Evolutionary conservation across 2,329 filamentous ascomycete species (phyloP).

Genomic region (Colletotrichum ledebouriae): DNA sequence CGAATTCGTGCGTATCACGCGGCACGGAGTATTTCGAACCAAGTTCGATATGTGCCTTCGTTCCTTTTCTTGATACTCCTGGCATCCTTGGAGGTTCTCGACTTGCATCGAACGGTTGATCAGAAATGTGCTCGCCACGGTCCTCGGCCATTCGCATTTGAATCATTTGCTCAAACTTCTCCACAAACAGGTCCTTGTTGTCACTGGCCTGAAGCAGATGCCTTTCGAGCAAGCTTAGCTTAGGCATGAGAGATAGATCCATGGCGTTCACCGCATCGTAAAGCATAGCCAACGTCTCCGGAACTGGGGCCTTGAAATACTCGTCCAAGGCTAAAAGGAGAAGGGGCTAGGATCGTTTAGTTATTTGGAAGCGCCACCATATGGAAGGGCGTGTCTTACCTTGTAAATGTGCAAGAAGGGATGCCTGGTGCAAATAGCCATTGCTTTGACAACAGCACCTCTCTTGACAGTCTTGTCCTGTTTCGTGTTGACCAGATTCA

Average conservation of each 20-base stretch:
- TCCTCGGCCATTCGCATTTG: slow-evolving; percentile 82
- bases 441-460: slow-evolving; percentile 95
- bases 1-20: slow-evolving; percentile 96
- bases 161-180: slow-evolving; percentile 97
- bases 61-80: slow-evolving; percentile 71
- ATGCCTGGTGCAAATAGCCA: slow-evolving; percentile 98
- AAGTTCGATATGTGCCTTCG: slow-evolving; percentile 70
- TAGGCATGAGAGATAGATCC: slow-evolving; percentile 95
- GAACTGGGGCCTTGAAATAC: slow-evolving; percentile 92
- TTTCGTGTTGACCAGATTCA: slow-evolving; percentile 98
- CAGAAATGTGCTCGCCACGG: slow-evolving; percentile 57
- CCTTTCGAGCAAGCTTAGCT: slow-evolving; percentile 84
- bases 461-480: slow-evolving; percentile 93
- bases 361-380: neutral
- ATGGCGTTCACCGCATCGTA: slow-evolving; percentile 96
- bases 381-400: slow-evolving; percentile 59
- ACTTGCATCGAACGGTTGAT: slow-evolving; percentile 61
- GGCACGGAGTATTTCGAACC: slow-evolving; percentile 80
- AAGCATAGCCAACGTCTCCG: slow-evolving; percentile 87
- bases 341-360: slow-evolving; percentile 73
- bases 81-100: slow-evolving; percentile 61
- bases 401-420: slow-evolving; percentile 99
- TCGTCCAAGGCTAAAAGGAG: slow-evolving; percentile 92
- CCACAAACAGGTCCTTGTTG: slow-evolving; percentile 95
- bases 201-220: slow-evolving; percentile 91